phyloP scores from a whole-genome alignment of 148 eudicot genomes.

The Heliamphora exappendiculata region DNA sequence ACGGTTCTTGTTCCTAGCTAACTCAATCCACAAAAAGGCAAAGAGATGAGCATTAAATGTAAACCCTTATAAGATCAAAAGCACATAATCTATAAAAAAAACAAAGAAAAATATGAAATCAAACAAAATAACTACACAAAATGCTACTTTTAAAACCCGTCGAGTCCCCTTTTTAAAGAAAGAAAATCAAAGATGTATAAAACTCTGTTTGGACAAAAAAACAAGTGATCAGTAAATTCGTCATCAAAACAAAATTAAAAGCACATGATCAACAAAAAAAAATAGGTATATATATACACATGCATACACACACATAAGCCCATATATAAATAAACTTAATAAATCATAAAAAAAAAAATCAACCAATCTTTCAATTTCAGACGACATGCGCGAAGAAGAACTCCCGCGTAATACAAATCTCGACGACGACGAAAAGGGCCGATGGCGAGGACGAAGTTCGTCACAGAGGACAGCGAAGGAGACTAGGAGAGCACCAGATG shows the following conservation, averaged over 20 bases:
- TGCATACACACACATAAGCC: background rate
- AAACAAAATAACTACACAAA: background rate
- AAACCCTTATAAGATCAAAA: background rate
- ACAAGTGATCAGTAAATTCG: background rate
- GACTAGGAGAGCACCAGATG: no score
- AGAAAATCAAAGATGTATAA: background rate
- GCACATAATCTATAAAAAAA: background rate
- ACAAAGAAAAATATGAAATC: background rate
- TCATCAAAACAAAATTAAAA: background rate
- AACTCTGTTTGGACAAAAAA: background rate
- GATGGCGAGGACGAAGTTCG: no score
- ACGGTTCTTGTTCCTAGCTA: no score
- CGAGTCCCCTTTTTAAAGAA: background rate
- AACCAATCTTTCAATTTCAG: constrained; percentile 18
- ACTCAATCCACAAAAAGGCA: no score
- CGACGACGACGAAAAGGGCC: no score
- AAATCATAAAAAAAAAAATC: background rate
- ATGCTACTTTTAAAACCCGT: background rate
- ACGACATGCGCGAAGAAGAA: background rate
- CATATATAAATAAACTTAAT: no score
- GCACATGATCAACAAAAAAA: background rate
- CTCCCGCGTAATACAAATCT: background rate
- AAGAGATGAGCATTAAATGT: no score
- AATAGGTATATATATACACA: background rate
- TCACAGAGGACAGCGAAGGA: no score